Conservation (phyloP, 2,329 filamentous ascomycete species). For the Neofusicoccum sp. region DNA sequence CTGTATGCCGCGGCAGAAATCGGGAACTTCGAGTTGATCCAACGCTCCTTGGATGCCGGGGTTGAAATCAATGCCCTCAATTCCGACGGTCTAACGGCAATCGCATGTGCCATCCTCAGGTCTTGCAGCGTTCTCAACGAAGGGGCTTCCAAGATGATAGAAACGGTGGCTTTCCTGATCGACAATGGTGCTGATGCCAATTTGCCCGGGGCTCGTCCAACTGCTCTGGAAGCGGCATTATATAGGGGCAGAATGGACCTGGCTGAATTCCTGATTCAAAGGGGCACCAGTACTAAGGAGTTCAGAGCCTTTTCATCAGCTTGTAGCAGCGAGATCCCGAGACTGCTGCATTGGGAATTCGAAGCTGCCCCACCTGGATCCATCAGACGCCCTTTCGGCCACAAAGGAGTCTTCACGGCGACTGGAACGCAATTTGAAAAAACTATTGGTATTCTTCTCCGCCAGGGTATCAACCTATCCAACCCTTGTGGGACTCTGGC, state of each 20-base stretch:
- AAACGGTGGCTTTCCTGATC: not conserved
- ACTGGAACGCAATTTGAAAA: not conserved
- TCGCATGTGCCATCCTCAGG: not conserved
- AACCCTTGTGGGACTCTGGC: not conserved
- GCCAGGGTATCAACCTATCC: not conserved
- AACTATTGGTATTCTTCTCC: not conserved
- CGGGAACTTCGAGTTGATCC: not conserved
- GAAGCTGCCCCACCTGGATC: not conserved
- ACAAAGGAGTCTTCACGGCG: not conserved
- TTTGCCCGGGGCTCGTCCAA: not conserved
- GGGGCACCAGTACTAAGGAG: not conserved
- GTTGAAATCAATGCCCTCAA: not conserved
- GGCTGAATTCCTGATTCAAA: not conserved
- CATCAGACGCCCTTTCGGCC: not conserved
- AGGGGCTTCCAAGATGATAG: too few relatives aligned
- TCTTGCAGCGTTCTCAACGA: too few relatives aligned
- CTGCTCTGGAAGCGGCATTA: not conserved
- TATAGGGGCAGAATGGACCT: fast-evolving
- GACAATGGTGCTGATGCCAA: not conserved
- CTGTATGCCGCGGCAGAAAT: not conserved
- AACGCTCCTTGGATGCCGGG: not conserved
- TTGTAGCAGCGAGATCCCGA: too few relatives aligned
- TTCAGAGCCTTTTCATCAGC: not conserved
- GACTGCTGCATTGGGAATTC: too few relatives aligned
- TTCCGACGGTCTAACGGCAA: not conserved